Evolutionary conservation across 345 rosid species (phyloP).

Genomic region (Lumnitzera racemosa): DNA sequence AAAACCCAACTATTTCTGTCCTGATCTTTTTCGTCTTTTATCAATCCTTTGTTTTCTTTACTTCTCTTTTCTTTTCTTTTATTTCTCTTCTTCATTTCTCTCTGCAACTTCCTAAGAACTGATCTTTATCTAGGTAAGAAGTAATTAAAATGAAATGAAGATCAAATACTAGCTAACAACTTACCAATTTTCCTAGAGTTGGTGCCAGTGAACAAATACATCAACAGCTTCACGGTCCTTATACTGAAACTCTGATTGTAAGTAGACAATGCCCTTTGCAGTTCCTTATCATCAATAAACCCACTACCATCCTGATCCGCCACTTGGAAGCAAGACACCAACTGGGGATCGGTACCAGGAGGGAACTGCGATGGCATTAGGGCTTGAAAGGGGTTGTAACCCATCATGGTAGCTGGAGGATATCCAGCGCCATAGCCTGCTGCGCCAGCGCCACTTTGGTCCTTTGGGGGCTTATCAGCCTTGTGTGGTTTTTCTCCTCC

Average conservation of each 20-base stretch:
- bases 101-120: no score
- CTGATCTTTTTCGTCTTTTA: no score
- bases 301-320: conserved; percentile 94
- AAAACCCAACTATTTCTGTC: no score
- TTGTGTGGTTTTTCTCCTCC: conserved; percentile 32
- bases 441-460: conserved; percentile 30
- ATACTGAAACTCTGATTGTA: conserved; percentile 82
- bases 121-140: not conserved
- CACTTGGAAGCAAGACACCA: conserved; percentile 67
- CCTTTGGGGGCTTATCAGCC: conserved; percentile 60
- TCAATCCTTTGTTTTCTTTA: no score
- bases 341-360: conserved; percentile 79
- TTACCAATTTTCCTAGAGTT: conserved; percentile 75
- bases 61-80: no score
- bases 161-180: not conserved
- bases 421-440: conserved; percentile 13
- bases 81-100: no score
- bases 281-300: conserved; percentile 77
- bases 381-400: conserved; percentile 60
- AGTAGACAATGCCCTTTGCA: conserved; percentile 76
- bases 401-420: conserved; percentile 16
- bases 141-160: not conserved
- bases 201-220: conserved; percentile 73
- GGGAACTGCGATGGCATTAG: conserved; percentile 75
- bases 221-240: conserved; percentile 79